Evolutionary conservation across 2,329 filamentous ascomycete genomes (phyloP), one percentile per base, ranked within the genome.

Genomic region (Rasamsonia emersonii): DNA sequence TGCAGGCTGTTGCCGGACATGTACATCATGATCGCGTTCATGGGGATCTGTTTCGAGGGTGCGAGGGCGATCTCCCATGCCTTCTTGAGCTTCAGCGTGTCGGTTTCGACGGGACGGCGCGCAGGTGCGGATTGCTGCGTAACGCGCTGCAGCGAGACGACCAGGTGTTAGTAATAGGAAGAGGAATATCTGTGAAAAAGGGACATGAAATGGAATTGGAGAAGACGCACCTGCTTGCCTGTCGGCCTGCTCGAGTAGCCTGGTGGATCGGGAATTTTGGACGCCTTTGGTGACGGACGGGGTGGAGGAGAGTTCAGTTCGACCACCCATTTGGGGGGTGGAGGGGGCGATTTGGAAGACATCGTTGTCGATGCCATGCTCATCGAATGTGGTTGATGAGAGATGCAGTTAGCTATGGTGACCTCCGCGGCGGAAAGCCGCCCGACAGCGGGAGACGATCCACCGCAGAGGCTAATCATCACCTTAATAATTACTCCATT

Each of bases 11-110:
- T 98, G 51, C 91, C 91, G 18, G 89, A 93, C 91, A 98, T 98
- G 73, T 98, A 98, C 86, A 96, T 96, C 79, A 95, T 95, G 58
- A 98, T 89, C 42, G 81, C 88, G 36, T 93, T 96, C 91, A 98
- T 98, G 37, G 91, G 91, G 28, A 98, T 71, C 56, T 82, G 79
- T 68, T 98, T 98, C 41, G 91, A 81, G 1, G 91, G 91, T 2
- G 82, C 89, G 28, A 98, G 76, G 24, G 91, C 89, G 26, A 98
- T 75, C 62, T 98, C 91, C 91, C 91, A 98, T 0, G 91, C 91
- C 61, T 98, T 98, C 65, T 98, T 98, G 49, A 98, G 68, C 70
- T 96, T 96, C 42, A 98, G 70, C 14, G 82, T 86, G 58, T 96
- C 89, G 72, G 88, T 95, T 63, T 96, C 88, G 50, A 82, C 82